A percentile compares a stretch with the other conserved stretches of the same genome.
Conservation (phyloP, 108 stramenopile genomes). For the Aurantiochytrium sp. region DNA sequence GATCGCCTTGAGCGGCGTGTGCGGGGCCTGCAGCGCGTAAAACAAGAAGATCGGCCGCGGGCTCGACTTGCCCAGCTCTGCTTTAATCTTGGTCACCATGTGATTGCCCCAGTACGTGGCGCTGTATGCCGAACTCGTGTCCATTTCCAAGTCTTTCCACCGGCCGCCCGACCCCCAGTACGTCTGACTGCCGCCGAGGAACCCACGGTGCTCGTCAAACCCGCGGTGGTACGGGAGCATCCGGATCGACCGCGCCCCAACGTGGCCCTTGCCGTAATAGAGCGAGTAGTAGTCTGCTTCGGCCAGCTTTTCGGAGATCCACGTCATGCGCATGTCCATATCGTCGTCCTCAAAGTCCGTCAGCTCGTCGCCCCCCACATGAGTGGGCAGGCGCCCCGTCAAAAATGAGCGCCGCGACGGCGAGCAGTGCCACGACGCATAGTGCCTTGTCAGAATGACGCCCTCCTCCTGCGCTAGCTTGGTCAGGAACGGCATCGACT, state of each 20-base stretch:
- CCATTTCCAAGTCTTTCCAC: background rate
- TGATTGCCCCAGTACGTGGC: background rate
- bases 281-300: background rate
- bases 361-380: background rate
- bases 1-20: background rate
- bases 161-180: background rate
- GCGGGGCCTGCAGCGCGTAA: background rate
- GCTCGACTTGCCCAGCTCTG: background rate
- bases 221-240: background rate
- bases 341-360: conserved; percentile 25
- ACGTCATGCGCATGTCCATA: conserved; percentile 12
- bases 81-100: background rate
- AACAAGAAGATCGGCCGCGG: background rate
- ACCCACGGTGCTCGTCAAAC: background rate
- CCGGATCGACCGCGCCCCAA: background rate
- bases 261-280: conserved; percentile 13
- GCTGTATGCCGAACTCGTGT: background rate
- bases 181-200: background rate
- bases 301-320: conserved; percentile 3
- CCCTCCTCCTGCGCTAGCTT: background rate
- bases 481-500: background rate
- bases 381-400: background rate
- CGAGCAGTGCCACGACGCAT: conserved; percentile 11
- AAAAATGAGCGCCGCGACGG: background rate
- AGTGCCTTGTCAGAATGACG: background rate